phyloP scores from a whole-genome alignment of 495 filamentous ascomycete genomes.

The Friedmanniomyces simplex region DNA sequence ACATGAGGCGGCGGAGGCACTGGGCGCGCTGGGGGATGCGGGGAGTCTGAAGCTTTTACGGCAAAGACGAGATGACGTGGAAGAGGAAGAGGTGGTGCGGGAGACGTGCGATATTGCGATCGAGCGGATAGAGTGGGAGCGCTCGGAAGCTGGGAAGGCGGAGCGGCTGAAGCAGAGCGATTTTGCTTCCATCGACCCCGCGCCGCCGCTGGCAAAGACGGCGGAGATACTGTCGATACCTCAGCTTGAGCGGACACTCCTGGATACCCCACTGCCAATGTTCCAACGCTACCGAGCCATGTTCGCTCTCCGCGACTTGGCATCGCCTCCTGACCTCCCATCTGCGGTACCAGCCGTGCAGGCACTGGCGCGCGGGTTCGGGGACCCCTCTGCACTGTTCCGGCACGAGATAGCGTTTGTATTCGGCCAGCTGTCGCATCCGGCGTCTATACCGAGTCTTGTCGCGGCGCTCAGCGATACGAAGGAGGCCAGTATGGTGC shows the following conservation, averaged over 20 bases:
- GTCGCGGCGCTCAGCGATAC: constrained; percentile 65
- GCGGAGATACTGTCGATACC: constrained; percentile 49
- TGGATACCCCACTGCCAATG: constrained; percentile 67
- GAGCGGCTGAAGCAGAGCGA: constrained; percentile 77
- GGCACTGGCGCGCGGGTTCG: constrained; percentile 76
- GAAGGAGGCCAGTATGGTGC: constrained; percentile 85
- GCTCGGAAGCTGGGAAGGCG: constrained; percentile 53
- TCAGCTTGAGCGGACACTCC: constrained; percentile 61
- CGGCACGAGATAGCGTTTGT: constrained; percentile 97
- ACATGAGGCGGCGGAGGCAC: constrained; percentile 92
- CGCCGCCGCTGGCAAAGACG: constrained; percentile 67
- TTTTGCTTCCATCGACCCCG: constrained; percentile 92
- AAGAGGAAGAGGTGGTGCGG: constrained; percentile 66
- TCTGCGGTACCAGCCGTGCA: constrained; percentile 75
- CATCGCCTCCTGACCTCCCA: constrained; percentile 80
- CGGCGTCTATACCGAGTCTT: constrained; percentile 87
- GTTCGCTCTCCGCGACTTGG: constrained; percentile 90
- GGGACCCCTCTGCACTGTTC: constrained; percentile 85
- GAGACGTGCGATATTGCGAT: constrained; percentile 98
- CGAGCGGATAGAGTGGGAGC: constrained; percentile 87
- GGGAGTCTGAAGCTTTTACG: constrained; percentile 62
- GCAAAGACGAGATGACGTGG: constrained; percentile 55
- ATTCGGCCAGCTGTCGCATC: constrained; percentile 90
- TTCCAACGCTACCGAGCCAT: constrained; percentile 95
- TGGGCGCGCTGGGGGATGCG: constrained; percentile 73